phyloP scores from a whole-genome alignment of 2,329 filamentous ascomycete genomes.

The Epichloe baconii region DNA sequence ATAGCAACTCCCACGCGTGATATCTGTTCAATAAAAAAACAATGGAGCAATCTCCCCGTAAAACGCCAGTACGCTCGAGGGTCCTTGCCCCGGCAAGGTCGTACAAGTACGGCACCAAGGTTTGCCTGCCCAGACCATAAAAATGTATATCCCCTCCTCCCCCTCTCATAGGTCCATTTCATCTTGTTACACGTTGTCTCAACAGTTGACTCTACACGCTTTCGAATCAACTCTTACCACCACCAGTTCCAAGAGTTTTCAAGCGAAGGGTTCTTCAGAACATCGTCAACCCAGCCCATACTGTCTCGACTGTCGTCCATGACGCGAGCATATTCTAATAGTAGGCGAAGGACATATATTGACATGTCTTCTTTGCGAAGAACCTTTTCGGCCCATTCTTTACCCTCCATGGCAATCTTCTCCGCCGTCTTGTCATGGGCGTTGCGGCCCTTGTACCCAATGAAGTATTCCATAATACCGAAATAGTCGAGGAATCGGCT shows the following conservation, averaged over 20 bases:
- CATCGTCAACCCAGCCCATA: constrained; percentile 43
- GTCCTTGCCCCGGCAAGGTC: too few species aligned
- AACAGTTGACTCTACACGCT: neutral
- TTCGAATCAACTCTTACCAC: constrained; percentile 6
- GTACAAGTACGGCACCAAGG: too few species aligned
- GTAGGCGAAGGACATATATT: constrained; percentile 52
- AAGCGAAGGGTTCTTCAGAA: constrained; percentile 23
- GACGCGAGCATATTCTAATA: constrained; percentile 50
- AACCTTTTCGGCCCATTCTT: constrained; percentile 55
- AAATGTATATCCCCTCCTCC: too few species aligned
- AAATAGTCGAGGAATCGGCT: constrained; percentile 60
- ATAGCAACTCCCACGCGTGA: too few species aligned
- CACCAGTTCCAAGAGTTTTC: constrained; percentile 18
- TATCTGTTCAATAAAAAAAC: too few species aligned
- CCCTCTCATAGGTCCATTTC: neutral
- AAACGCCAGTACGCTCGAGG: too few species aligned
- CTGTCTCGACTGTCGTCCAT: constrained; percentile 35
- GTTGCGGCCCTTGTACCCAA: constrained; percentile 39
- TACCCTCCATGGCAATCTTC: constrained; percentile 51
- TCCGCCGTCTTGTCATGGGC: constrained; percentile 45
- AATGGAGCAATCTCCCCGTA: too few species aligned
- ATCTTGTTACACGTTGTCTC: neutral
- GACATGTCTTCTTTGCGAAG: constrained; percentile 61
- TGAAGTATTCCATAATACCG: constrained; percentile 61
- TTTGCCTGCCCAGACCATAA: too few species aligned